Percentiles rank a stretch among this genome's conserved stretches.
Evolutionary conservation across 208 protist species (phyloP).

Genomic region (Dictyostelium gargantuum): DNA sequence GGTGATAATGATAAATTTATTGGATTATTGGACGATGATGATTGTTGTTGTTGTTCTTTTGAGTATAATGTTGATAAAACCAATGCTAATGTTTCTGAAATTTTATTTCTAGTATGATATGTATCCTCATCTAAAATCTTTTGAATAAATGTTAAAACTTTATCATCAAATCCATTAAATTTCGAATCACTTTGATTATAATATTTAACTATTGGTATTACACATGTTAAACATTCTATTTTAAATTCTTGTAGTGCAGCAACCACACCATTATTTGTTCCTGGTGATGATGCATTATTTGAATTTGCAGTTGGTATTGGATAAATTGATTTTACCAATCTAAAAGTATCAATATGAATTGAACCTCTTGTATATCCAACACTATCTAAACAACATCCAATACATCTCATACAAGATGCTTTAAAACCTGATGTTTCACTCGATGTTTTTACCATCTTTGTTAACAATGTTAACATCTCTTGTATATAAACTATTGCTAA

Average conservation of each 20-base stretch:
- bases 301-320: neutral
- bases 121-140: slow-evolving; percentile 8
- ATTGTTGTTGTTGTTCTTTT: neutral
- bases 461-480: slow-evolving; percentile 30
- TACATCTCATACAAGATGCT: neutral
- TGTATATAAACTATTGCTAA: slow-evolving; percentile 21
- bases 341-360: slow-evolving; percentile 29
- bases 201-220: neutral
- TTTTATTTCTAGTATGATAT: neutral
- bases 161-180: slow-evolving; percentile 22
- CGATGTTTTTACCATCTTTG: neutral
- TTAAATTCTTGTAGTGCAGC: neutral
- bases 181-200: slow-evolving; percentile 30
- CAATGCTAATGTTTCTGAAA: neutral
- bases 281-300: neutral
- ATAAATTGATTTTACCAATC: slow-evolving; percentile 20
- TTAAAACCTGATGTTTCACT: neutral
- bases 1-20: neutral
- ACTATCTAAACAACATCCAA: neutral
- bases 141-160: neutral
- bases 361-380: neutral
- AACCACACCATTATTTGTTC: no score
- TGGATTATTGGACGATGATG: neutral
- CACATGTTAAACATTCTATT: neutral
- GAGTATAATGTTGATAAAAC: neutral